phyloP scores from a whole-genome alignment of 78 protist species.

The Cavenderia fasciculata region DNA sequence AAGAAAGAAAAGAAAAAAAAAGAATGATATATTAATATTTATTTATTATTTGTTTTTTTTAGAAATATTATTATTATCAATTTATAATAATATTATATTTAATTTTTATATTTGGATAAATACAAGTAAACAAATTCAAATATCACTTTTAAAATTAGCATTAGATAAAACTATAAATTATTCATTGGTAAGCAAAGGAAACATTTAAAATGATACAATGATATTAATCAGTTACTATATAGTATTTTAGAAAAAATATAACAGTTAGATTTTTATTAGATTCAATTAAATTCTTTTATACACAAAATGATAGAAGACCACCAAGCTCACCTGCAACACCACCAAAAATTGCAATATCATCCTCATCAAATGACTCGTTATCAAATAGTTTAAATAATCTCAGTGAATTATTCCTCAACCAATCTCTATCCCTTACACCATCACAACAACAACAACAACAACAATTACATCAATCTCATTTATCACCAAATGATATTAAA shows the following conservation, averaged over 20 bases:
- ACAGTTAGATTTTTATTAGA: slow-evolving; percentile 34
- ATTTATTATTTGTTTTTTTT: too few relatives aligned
- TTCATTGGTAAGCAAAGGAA: neutral
- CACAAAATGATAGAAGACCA: neutral
- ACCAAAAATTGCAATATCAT: neutral
- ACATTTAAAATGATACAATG: neutral
- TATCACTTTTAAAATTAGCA: slow-evolving; percentile 11
- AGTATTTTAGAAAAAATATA: slow-evolving; percentile 45
- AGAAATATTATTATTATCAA: slow-evolving; percentile 10
- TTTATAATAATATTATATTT: slow-evolving; percentile 30
- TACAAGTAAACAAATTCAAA: slow-evolving; percentile 29
- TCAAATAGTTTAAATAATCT: slow-evolving; percentile 32
- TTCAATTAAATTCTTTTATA: slow-evolving; percentile 44
- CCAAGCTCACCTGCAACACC: neutral
- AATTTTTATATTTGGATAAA: slow-evolving; percentile 58
- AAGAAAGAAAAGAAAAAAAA: too few relatives aligned
- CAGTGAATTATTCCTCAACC: neutral
- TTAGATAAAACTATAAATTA: slow-evolving; percentile 7
- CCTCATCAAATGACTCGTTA: slow-evolving; percentile 1
- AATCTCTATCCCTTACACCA: neutral
- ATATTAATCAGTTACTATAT: neutral
- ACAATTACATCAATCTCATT: neutral
- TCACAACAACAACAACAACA: neutral
- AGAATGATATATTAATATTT: too few relatives aligned
- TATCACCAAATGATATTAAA: neutral